These are phyloP conservation scores for Zymoseptoria ardabiliae DNA, from an alignment of 2,329 filamentous ascomycete genomes.

Conservation along the genomic window DNA sequence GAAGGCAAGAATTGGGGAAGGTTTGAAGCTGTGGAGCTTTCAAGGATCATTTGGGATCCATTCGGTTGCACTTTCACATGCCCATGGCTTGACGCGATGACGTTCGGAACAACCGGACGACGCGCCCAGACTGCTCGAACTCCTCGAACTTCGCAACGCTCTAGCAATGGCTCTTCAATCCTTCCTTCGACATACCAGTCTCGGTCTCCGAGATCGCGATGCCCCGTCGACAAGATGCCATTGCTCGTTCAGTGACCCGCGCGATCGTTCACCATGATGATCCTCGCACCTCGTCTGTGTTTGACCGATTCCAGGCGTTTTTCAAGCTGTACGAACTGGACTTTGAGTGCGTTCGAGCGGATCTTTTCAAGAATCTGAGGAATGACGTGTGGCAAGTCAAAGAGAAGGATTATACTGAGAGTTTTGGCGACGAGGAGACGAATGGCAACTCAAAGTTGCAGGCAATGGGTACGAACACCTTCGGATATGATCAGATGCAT, in stretches of 20 bases:
- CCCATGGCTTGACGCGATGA: neutral
- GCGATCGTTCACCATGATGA: constrained; percentile 14
- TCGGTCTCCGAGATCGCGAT: constrained; percentile 3
- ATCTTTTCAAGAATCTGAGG: constrained; percentile 47
- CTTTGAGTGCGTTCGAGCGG: constrained; percentile 32
- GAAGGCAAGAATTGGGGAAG: neutral
- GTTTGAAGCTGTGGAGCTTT: neutral
- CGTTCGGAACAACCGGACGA: neutral
- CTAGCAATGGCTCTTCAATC: neutral
- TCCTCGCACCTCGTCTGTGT: constrained; percentile 3
- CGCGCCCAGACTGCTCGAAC: neutral
- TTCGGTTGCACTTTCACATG: neutral
- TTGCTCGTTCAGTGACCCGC: constrained; percentile 14
- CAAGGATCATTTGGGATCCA: neutral
- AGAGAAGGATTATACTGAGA: constrained; percentile 48
- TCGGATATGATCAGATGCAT: neutral
- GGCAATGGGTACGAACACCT: constrained; percentile 42
- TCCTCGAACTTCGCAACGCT: neutral
- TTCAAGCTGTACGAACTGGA: constrained; percentile 27
- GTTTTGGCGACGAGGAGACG: constrained; percentile 40
- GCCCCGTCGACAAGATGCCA: constrained; percentile 15
- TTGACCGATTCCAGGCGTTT: constrained; percentile 11
- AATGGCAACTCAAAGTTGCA: constrained; percentile 39
- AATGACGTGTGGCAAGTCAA: constrained; percentile 46
- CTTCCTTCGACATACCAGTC: neutral